Evolutionary conservation across 2,329 filamentous ascomycete species (phyloP).

Genomic region (Teratosphaeria zuluensis): DNA sequence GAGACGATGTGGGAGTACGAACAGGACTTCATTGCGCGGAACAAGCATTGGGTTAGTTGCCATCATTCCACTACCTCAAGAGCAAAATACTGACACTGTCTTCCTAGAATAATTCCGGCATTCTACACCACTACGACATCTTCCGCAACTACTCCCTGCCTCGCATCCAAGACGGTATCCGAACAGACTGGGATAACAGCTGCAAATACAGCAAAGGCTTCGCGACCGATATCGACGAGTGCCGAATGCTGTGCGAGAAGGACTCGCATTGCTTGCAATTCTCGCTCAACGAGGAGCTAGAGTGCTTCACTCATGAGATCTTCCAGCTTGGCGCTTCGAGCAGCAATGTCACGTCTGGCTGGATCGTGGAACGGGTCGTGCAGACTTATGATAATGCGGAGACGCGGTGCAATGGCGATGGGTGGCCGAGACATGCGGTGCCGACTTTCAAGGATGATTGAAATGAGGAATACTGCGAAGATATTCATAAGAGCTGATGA

Average conservation of each 20-base stretch:
- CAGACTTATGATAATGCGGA: neutral
- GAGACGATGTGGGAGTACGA: slow-evolving; percentile 21
- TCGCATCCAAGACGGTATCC: slow-evolving; percentile 4
- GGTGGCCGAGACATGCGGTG: neutral
- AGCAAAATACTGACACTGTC: neutral
- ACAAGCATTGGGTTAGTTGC: neutral
- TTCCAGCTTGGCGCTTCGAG: slow-evolving; percentile 11
- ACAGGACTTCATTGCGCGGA: slow-evolving; percentile 14
- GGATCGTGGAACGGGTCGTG: slow-evolving; percentile 15
- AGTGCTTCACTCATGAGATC: slow-evolving; percentile 1
- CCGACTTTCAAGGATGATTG: neutral
- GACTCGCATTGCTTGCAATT: slow-evolving; percentile 18
- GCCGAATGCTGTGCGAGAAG: slow-evolving; percentile 14
- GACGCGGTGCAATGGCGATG: neutral
- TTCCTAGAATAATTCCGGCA: neutral
- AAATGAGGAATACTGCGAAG: neutral
- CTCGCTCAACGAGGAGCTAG: slow-evolving; percentile 3
- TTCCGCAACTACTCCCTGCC: slow-evolving; percentile 20
- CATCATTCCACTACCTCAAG: neutral
- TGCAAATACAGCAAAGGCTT: slow-evolving; percentile 11
- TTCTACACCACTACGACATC: slow-evolving; percentile 20
- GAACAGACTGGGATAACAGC: slow-evolving; percentile 18
- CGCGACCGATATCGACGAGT: slow-evolving; percentile 11
- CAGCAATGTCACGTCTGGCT: slow-evolving; percentile 12
- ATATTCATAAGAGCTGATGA: too few relatives aligned